These are phyloP conservation scores for Rutstroemia sp. DNA, from an alignment of 2,329 filamentous ascomycete genomes.

Conservation along the genomic window DNA sequence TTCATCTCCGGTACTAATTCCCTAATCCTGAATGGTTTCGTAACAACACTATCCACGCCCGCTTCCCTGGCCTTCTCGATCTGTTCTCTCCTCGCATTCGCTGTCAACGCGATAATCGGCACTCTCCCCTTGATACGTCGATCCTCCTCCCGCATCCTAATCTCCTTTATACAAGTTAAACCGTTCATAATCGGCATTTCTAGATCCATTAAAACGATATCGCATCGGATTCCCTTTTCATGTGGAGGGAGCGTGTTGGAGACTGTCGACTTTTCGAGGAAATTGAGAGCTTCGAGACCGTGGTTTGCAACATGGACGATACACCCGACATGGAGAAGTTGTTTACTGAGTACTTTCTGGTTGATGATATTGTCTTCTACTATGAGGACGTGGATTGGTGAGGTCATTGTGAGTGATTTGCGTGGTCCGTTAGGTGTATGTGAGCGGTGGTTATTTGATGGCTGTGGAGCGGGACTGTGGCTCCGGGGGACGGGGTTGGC, in stretches of 20 bases:
- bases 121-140: constrained; percentile 42
- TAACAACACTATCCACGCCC: constrained; percentile 52
- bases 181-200: constrained; percentile 72
- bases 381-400: constrained; percentile 36
- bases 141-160: constrained; percentile 48
- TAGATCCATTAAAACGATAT: constrained; percentile 65
- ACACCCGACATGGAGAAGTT: constrained; percentile 39
- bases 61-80: constrained; percentile 18
- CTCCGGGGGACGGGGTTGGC: constrained; percentile 2
- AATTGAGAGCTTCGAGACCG: constrained; percentile 46
- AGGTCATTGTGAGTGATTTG: not conserved
- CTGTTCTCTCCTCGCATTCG: constrained; percentile 25
- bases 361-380: constrained; percentile 57
- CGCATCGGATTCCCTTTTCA: constrained; percentile 34
- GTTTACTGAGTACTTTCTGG: constrained; percentile 34
- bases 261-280: constrained; percentile 15
- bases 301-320: constrained; percentile 45
- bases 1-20: constrained; percentile 55
- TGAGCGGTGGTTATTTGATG: not conserved
- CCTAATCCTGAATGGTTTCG: constrained; percentile 63
- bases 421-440: not conserved
- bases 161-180: constrained; percentile 55
- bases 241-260: constrained; percentile 17
- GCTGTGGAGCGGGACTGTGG: not conserved
- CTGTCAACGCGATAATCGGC: constrained; percentile 28